A percentile compares a stretch with the other conserved stretches of the same genome.
phyloP scores from a whole-genome alignment of 176 grass and related monocot genomes.

The Microstegium vimineum region DNA sequence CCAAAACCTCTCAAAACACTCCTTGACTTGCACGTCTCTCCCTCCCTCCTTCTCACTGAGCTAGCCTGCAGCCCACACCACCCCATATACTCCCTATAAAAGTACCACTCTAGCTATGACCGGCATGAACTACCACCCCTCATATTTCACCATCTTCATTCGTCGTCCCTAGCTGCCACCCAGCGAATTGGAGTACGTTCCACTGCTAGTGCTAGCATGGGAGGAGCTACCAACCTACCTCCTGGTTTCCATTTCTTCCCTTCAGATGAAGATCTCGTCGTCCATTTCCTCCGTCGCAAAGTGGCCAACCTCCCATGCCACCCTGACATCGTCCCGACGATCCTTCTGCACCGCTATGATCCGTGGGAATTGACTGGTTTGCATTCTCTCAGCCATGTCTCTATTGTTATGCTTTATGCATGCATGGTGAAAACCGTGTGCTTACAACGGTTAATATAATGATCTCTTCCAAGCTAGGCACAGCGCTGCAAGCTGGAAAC shows the following conservation, averaged over 20 bases:
- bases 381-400: background rate
- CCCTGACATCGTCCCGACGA: conserved; percentile 67
- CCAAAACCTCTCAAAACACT: conserved; percentile 32
- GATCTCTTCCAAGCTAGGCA: conserved; percentile 43
- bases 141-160: background rate
- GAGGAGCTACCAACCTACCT: conserved; percentile 55
- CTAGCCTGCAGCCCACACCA: background rate
- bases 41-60: background rate
- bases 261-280: conserved; percentile 72
- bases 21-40: conserved; percentile 35
- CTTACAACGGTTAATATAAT: background rate
- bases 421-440: background rate
- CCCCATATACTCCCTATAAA: conserved; percentile 28
- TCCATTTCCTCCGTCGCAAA: conserved; percentile 76
- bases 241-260: conserved; percentile 91
- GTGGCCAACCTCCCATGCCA: conserved; percentile 52
- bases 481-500: conserved; percentile 60
- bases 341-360: conserved; percentile 45
- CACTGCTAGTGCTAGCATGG: conserved; percentile 36
- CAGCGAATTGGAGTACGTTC: background rate
- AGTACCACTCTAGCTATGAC: conserved; percentile 8
- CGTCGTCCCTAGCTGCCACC: background rate
- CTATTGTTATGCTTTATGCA: background rate
- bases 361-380: conserved; percentile 77
- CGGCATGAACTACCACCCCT: background rate